phyloP scores from a whole-genome alignment of 768 basidiomycete genomes.

The Pleurotus ostreatus region DNA sequence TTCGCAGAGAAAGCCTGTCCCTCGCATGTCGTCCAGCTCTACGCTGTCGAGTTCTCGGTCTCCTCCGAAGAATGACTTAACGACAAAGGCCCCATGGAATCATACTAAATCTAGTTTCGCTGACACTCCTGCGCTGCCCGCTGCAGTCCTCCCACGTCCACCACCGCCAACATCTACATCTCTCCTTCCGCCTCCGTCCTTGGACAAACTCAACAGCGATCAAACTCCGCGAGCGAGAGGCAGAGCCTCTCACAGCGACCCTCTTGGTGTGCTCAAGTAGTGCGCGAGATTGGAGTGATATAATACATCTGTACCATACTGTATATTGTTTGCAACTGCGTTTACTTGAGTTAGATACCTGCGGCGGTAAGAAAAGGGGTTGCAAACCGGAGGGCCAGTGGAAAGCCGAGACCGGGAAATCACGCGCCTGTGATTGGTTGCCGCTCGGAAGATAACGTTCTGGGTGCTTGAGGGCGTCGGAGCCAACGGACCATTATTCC shows the following conservation, averaged over 20 bases:
- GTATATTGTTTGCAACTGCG: not conserved
- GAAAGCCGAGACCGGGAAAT: conserved; percentile 24
- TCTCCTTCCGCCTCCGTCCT: conserved; percentile 19
- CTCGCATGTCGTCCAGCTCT: not conserved
- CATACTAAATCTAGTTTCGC: conserved; percentile 51
- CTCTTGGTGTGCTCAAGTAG: conserved; percentile 15
- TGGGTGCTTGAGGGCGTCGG: conserved; percentile 5
- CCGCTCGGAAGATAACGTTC: conserved; percentile 27
- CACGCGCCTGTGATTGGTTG: conserved; percentile 37
- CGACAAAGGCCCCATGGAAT: conserved; percentile 50
- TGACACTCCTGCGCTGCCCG: conserved; percentile 23
- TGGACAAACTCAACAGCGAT: conserved; percentile 22
- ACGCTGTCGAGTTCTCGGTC: conserved; percentile 7
- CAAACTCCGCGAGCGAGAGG: conserved; percentile 20
- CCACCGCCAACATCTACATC: conserved; percentile 47
- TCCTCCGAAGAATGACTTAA: not conserved
- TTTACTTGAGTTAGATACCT: not conserved
- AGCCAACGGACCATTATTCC: conserved; percentile 13
- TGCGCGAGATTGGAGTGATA: not conserved
- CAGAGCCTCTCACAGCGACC: conserved; percentile 7
- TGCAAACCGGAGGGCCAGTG: conserved; percentile 13
- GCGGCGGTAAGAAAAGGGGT: conserved; percentile 11
- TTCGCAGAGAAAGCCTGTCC: not conserved
- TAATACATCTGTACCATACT: not conserved
- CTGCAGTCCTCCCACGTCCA: conserved; percentile 44